A percentile compares a stretch with the other conserved stretches of the same genome.
Conservation (phyloP, 2,329 filamentous ascomycete genomes). For the Plectosphaerella sp. region DNA sequence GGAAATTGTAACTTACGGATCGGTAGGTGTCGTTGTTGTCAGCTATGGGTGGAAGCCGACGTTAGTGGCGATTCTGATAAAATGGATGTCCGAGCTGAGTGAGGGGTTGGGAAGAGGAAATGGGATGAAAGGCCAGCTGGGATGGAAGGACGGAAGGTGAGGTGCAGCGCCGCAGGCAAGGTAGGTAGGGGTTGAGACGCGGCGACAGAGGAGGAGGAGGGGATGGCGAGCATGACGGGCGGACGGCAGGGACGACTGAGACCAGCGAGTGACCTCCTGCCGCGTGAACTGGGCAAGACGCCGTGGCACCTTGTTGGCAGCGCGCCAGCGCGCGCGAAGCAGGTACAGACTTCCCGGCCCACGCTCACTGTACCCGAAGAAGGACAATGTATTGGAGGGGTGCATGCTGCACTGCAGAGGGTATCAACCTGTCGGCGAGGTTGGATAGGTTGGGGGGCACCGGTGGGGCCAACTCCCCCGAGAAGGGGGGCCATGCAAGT, state of each 20-base stretch:
- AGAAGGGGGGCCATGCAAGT: no score
- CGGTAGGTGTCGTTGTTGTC: conserved; percentile 59
- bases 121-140: background rate
- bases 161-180: background rate
- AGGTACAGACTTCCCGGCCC: conserved; percentile 28
- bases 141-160: background rate
- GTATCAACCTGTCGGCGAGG: no score
- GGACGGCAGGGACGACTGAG: no score
- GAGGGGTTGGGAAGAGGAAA: background rate
- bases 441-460: no score
- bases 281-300: conserved; percentile 21
- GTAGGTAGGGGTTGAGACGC: conserved; percentile 1
- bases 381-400: no score
- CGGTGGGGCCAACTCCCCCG: no score
- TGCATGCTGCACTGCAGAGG: no score
- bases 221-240: conserved; percentile 12
- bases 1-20: conserved; percentile 41
- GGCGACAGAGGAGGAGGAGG: conserved; percentile 11
- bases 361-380: no score
- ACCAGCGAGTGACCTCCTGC: conserved; percentile 19
- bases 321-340: conserved; percentile 27
- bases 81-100: background rate
- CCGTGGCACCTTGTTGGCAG: conserved; percentile 33
- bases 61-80: background rate
- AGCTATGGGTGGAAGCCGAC: conserved; percentile 34